Conservation (phyloP, 345 rosid genomes). For the Ceriops decandra region DNA sequence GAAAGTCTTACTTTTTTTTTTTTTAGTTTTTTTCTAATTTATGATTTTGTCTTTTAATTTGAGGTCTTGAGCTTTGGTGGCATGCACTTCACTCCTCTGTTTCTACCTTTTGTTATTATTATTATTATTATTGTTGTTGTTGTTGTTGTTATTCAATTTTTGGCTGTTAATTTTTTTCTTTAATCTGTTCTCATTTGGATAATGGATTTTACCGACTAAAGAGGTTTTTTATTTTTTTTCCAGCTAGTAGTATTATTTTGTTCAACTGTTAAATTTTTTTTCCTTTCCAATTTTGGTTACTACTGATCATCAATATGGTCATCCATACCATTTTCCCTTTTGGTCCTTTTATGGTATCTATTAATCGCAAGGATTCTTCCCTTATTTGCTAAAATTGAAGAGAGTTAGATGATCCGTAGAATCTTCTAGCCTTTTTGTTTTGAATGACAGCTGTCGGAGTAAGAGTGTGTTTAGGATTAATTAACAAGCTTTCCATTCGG, state of each 20-base stretch:
- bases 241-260: background rate
- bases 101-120: background rate
- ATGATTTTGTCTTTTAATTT: slow-evolving; percentile 3
- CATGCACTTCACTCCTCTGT: background rate
- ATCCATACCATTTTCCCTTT: no score
- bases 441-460: slow-evolving; percentile 2
- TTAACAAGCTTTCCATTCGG: slow-evolving; percentile 1
- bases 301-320: no score
- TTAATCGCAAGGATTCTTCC: background rate
- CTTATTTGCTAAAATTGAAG: slow-evolving; percentile 4
- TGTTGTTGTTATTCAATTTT: no score
- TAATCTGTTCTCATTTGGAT: background rate
- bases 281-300: no score
- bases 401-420: slow-evolving; percentile 17
- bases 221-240: background rate
- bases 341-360: no score
- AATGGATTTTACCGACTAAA: slow-evolving; percentile 1
- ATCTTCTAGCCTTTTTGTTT: slow-evolving; percentile 12
- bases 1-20: background rate
- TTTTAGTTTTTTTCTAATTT: background rate
- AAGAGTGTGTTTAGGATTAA: background rate
- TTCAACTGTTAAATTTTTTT: no score
- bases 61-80: background rate
- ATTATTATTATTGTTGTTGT: no score
- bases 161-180: background rate